Conservation (phyloP, 805 yeast genomes). For the Saccharomycopsis fibuligera region DNA sequence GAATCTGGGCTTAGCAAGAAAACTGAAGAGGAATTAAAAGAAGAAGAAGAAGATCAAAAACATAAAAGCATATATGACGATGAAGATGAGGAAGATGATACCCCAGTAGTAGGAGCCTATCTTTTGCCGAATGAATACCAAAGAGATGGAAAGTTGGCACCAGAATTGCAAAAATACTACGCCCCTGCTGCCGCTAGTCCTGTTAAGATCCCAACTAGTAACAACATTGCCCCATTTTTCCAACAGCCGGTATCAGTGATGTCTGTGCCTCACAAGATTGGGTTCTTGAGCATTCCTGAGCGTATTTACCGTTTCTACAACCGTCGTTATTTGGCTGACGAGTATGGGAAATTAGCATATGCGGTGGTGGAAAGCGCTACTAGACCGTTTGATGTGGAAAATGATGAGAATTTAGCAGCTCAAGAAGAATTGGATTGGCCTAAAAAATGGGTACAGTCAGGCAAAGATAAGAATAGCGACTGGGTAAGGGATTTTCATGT, state of each 20-base stretch:
- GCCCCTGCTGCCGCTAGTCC: conserved; percentile 22
- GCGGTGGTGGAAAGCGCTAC: conserved; percentile 40
- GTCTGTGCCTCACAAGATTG: conserved; percentile 71
- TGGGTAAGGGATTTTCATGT: conserved; percentile 75
- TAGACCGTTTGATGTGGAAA: conserved; percentile 47
- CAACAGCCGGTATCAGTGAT: conserved; percentile 75
- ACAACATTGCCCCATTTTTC: conserved; percentile 50
- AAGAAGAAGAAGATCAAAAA: conserved; percentile 16
- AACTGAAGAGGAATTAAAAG: conserved; percentile 8
- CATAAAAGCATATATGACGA: conserved; percentile 17
- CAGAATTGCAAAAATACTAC: conserved; percentile 43
- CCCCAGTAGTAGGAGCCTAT: conserved; percentile 44
- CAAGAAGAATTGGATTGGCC: conserved; percentile 90
- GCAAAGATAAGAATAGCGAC: conserved; percentile 70
- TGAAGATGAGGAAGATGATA: conserved; percentile 22
- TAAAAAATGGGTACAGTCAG: conserved; percentile 68
- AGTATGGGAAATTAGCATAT: conserved; percentile 48
- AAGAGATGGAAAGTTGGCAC: conserved; percentile 45
- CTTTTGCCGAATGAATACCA: conserved; percentile 52
- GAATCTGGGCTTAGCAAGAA: conserved; percentile 8
- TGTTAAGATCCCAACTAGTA: conserved; percentile 27
- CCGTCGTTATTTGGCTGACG: conserved; percentile 63
- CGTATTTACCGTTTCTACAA: conserved; percentile 76
- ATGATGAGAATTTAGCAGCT: conserved; percentile 34
- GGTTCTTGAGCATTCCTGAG: conserved; percentile 69